Percentiles rank a stretch among this genome's conserved stretches.
These are phyloP conservation scores for Coemansia sp. DNA, from an alignment of 192 early-diverging fungal species.

Conservation along the genomic window DNA sequence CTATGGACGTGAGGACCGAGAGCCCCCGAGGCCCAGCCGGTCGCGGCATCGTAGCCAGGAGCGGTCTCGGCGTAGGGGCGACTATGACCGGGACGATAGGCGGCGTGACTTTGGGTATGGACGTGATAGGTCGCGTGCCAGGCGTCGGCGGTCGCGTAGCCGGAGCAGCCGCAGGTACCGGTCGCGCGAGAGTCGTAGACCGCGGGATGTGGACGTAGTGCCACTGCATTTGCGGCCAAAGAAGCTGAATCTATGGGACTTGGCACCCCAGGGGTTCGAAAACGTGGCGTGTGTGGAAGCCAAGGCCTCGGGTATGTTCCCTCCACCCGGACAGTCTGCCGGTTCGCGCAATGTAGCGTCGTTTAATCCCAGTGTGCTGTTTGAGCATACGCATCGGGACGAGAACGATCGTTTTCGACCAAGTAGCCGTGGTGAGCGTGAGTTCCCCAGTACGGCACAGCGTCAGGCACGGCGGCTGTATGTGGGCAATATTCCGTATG, in stretches of 20 bases:
- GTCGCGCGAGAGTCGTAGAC: conserved; percentile 10
- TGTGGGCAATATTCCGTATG: conserved; percentile 83
- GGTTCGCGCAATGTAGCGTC: conserved; percentile 41
- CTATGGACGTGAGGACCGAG: neutral
- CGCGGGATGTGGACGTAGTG: conserved; percentile 33
- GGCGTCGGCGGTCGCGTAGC: conserved; percentile 46
- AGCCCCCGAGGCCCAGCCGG: conserved; percentile 8
- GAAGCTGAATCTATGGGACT: conserved; percentile 90
- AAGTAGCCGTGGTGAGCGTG: conserved; percentile 40
- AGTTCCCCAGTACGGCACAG: conserved; percentile 46
- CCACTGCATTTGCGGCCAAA: conserved; percentile 73
- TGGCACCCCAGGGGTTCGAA: conserved; percentile 83
- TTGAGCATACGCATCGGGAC: conserved; percentile 50
- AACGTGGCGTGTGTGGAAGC: conserved; percentile 77
- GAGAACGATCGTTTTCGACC: conserved; percentile 41
- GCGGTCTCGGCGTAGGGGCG: conserved; percentile 43
- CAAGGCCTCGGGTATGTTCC: conserved; percentile 71
- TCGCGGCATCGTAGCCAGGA: conserved; percentile 37
- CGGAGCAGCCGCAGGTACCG: conserved; percentile 37
- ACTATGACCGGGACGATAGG: conserved; percentile 50
- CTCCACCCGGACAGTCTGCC: conserved; percentile 25
- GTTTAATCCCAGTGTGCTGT: conserved; percentile 34
- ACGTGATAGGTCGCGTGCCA: conserved; percentile 28
- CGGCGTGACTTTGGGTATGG: conserved; percentile 45
- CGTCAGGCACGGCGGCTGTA: conserved; percentile 85